Base-by-base conservation (phyloP, 1,284 basidiomycete species). In the Apiotrichum gracile region DNA sequence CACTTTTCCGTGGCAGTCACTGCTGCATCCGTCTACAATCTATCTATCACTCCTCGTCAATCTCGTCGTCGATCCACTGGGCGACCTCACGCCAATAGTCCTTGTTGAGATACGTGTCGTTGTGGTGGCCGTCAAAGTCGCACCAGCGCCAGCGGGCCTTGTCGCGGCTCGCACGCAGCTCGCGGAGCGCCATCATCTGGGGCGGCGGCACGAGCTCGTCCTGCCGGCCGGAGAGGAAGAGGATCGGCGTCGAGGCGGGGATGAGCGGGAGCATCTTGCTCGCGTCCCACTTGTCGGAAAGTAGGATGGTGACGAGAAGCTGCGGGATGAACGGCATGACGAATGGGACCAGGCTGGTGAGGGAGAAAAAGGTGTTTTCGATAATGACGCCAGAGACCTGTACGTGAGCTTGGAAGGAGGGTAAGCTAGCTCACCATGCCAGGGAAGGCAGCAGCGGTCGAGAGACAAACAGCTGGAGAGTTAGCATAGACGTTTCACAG, bases 401-500 rank as follows among this genome's bases (percentile, higher is more conserved):
- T 2, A 2, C 13, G 89, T 83, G 84, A 87, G 60, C 9, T 34
- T 10, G 21, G 4, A 24, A 16, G 39, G 3, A n/a, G 8, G 42
- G n/a, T 29, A 5, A 7, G 17, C 24, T n/a, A 42, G 69, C 74
- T 45, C 53, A 87, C 87, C 63, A 83, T 81, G 26, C 80, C 75
- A 0, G 87, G 82, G 68, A 93, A 93, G 35, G 82, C 81, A 52
- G 84, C 85, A 0, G 88, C 88, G 5, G 96, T 83, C 70, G 93
- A 86, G 48, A 97, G 87, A 14, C 88, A 82, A 2, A 97, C 92
- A 0, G 93, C 93, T n/a, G n/a, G n/a, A n/a, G n/a, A n/a, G n/a
- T n/a, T n/a, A n/a, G n/a, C n/a, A n/a, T n/a, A n/a, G n/a, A n/a
- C n/a, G n/a, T n/a, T n/a, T n/a, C n/a, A n/a, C n/a, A n/a, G n/a